These are phyloP conservation scores for Gnetum montanum DNA, from an alignment of 75 land plant species.

Conservation along the genomic window DNA sequence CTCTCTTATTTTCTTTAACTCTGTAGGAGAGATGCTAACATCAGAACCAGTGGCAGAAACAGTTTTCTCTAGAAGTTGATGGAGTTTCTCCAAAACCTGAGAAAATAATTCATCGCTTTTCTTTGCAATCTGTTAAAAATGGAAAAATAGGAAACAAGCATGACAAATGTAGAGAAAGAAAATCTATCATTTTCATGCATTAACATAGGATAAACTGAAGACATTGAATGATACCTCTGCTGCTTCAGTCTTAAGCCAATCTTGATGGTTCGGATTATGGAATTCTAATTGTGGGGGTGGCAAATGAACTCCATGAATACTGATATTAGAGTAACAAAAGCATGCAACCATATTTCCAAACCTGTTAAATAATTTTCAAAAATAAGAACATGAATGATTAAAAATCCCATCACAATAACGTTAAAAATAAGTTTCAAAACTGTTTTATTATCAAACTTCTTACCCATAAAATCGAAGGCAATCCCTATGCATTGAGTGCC, in stretches of 20 bases:
- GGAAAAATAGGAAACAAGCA: conserved; percentile 3
- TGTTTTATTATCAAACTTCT: not conserved
- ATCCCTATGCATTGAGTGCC: conserved; percentile 70
- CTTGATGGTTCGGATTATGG: conserved; percentile 36
- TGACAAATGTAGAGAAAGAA: too few species aligned
- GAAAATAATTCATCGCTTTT: conserved; percentile 44
- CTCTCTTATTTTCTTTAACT: conserved; percentile 17
- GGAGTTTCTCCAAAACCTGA: conserved; percentile 34
- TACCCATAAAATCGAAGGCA: conserved; percentile 96
- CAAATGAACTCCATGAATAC: conserved; percentile 42
- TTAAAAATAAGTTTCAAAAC: not conserved
- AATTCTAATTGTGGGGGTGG: conserved; percentile 77
- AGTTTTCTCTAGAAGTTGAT: conserved; percentile 21
- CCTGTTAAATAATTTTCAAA: conserved; percentile 28
- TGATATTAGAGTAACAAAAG: conserved; percentile 62
- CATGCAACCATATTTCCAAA: conserved; percentile 74
- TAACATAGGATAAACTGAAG: not conserved
- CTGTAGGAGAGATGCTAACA: conserved; percentile 7
- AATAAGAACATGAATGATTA: not conserved
- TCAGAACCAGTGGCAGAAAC: conserved; percentile 11
- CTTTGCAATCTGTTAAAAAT: conserved; percentile 31
- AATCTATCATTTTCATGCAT: not conserved
- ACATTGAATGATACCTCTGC: conserved; percentile 54
- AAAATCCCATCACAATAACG: not conserved
- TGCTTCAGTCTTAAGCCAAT: conserved; percentile 47